Evolutionary conservation across 2,329 filamentous ascomycete genomes (phyloP), one percentile per base, ranked within the genome.

Genomic region (Sporothrix phasma): DNA sequence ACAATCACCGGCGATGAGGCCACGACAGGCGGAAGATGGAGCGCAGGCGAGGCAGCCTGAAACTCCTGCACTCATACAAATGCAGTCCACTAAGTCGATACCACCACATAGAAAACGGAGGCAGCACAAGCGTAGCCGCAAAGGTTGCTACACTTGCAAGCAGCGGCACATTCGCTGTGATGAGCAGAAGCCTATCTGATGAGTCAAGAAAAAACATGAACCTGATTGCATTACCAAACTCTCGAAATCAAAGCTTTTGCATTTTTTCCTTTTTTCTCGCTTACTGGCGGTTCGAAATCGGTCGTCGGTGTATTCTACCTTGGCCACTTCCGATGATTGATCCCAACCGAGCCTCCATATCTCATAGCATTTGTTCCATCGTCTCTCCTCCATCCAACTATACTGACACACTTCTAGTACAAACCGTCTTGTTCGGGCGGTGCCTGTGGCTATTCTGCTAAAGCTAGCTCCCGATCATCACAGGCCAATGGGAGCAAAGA

Each of bases 131-230:
- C 62, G 62, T n/a, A 59, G 53, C 31, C 62, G 62, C 6, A 60
- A 64, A 11, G 62, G 62, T 22, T 64, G 62, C 45, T 64, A 59
- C 31, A 64, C 62, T 3, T 64, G 62, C 62, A 64, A 64, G 34
- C 62, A 64, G 53, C 29, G 62, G 34, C 62, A 64, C 53, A 64
- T 59, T 4, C 62, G 62, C 13, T 64, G 62, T n/a, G 62, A 64
- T n/a, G 62, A 64, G 34, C 31, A 64, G 24, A 49, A 47, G 17
- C 62, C 62, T 4, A 64, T 64, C 11, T 64, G 62, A 53, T 64
- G 10, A 51, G 62, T 59, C 2, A 26, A 7, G 11, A 15, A 22
- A 1, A 29, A 22, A 53, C 15, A 37, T 11, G 34, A 6, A 6
- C 7, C 2, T n/a, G n/a, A n/a, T n/a, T n/a, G n/a, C n/a, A n/a